phyloP scores from a whole-genome alignment of 257 asterid species.

The Plantago elongata region DNA sequence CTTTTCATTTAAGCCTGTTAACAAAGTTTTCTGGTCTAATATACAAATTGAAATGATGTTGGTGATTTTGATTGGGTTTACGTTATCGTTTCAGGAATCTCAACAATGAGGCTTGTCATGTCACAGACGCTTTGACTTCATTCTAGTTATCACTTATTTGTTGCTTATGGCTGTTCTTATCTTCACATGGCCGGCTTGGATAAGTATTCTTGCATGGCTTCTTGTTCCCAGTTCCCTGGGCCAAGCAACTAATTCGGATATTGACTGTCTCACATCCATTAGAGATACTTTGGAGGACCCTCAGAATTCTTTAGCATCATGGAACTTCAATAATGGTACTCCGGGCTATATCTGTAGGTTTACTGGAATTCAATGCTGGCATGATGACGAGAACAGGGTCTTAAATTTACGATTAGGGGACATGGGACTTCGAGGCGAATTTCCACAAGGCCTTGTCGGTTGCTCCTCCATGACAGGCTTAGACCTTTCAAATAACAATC shows the following conservation, averaged over 20 bases:
- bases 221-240: conserved; percentile 28
- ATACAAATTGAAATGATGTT: not conserved
- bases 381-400: conserved; percentile 58
- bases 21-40: not conserved
- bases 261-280: conserved; percentile 58
- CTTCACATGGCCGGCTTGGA: conserved; percentile 27
- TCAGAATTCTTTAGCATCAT: conserved; percentile 34
- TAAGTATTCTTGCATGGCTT: conserved; percentile 33
- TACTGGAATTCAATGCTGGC: conserved; percentile 77
- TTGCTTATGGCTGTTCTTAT: conserved; percentile 19
- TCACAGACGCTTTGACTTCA: conserved; percentile 18
- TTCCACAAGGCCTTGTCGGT: conserved; percentile 50
- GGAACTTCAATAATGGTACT: conserved; percentile 56
- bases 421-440: conserved; percentile 77
- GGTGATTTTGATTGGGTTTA: conserved; percentile 5
- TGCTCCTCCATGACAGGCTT: conserved; percentile 70
- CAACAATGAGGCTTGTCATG: conserved; percentile 16
- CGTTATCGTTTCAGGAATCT: conserved; percentile 27
- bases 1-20: not conserved
- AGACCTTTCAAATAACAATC: conserved; percentile 63
- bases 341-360: conserved; percentile 64
- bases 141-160: conserved; percentile 4
- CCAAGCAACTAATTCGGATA: conserved; percentile 40
- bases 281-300: conserved; percentile 53
- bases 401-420: conserved; percentile 45